Percentiles rank a stretch among this genome's conserved stretches.
These are phyloP conservation scores for Candida morakotiae DNA, from an alignment of 805 yeast species.

Conservation along the genomic window DNA sequence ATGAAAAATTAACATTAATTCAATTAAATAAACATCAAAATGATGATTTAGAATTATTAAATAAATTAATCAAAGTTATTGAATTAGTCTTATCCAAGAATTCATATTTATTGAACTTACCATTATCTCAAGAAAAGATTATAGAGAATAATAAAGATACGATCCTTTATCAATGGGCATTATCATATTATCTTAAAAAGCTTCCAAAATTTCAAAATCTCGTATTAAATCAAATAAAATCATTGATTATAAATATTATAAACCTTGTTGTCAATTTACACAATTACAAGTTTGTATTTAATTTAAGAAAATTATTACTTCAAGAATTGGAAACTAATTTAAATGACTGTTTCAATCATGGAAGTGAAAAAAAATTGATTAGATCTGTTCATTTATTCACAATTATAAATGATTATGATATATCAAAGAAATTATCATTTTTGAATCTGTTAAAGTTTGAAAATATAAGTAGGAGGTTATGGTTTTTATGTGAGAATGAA, in stretches of 20 bases:
- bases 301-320: constrained; percentile 15
- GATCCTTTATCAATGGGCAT: constrained; percentile 28
- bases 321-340: constrained; percentile 9
- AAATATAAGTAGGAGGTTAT: constrained; percentile 24
- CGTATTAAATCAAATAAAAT: constrained; percentile 21
- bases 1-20: constrained; percentile 16
- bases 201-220: background rate
- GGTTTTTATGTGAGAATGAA: constrained; percentile 22
- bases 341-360: background rate
- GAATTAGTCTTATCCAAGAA: constrained; percentile 31
- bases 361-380: constrained; percentile 8
- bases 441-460: constrained; percentile 25
- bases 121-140: constrained; percentile 12
- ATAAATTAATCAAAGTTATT: constrained; percentile 23
- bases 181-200: constrained; percentile 16
- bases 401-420: constrained; percentile 33
- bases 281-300: constrained; percentile 16
- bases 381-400: constrained; percentile 29
- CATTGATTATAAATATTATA: constrained; percentile 30
- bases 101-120: constrained; percentile 17
- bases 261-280: constrained; percentile 26
- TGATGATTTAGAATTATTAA: constrained; percentile 12
- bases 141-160: background rate
- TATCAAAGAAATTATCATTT: constrained; percentile 22
- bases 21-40: constrained; percentile 3